Evolutionary conservation across 257 asterid genomes (phyloP).

Genomic region (Solanum peruvianum): DNA sequence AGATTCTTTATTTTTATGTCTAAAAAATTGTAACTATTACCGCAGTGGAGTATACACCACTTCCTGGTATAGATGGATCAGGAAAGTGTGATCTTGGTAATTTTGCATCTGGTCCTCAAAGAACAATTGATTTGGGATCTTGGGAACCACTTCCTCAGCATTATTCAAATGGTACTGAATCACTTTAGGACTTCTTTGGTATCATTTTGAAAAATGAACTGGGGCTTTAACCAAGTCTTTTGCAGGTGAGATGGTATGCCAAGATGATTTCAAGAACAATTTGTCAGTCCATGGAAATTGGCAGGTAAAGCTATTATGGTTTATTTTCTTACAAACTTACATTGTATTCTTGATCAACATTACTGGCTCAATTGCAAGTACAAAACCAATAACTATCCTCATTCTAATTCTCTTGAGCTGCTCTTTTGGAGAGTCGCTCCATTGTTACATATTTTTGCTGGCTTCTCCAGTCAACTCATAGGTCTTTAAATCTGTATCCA

Average conservation of each 20-base stretch:
- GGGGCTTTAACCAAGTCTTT: constrained; percentile 4
- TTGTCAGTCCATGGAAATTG: constrained; percentile 34
- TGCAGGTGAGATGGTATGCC: constrained; percentile 48
- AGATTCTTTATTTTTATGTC: background rate
- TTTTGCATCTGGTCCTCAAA: constrained; percentile 25
- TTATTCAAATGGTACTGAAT: constrained; percentile 33
- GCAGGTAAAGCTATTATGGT: constrained; percentile 28
- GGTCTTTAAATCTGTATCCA: background rate
- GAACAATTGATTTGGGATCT: constrained; percentile 31
- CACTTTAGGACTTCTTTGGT: background rate
- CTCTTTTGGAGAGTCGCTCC: background rate
- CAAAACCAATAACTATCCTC: background rate
- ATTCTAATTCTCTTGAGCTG: background rate
- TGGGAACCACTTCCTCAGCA: constrained; percentile 45
- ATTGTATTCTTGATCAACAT: background rate
- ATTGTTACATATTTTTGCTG: background rate
- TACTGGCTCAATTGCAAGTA: background rate
- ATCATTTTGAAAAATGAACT: background rate
- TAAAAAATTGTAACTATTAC: constrained; percentile 1
- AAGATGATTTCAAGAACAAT: constrained; percentile 31
- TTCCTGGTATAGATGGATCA: constrained; percentile 16
- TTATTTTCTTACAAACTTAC: background rate
- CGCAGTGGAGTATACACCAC: constrained; percentile 26
- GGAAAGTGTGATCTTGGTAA: constrained; percentile 23
- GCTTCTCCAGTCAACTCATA: background rate